Percentiles rank a stretch among this genome's conserved stretches.
These are phyloP conservation scores for Torulaspora delbrueckii DNA, from an alignment of 805 yeast species.

Conservation along the genomic window DNA sequence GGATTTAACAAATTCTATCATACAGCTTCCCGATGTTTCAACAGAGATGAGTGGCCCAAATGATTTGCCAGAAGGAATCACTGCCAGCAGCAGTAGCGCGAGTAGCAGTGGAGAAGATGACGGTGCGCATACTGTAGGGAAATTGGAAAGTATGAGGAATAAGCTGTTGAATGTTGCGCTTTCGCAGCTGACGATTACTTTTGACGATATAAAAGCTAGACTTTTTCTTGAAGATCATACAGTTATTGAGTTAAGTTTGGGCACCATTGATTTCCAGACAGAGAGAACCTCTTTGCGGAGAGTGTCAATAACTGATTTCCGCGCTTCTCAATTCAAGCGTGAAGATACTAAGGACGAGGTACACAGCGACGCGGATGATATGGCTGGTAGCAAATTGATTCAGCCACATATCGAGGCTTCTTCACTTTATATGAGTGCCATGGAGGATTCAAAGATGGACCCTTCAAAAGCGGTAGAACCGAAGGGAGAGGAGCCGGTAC, in stretches of 20 bases:
- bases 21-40: constrained; percentile 34
- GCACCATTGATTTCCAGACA: constrained; percentile 35
- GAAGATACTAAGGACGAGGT: neutral
- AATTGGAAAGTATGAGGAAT: constrained; percentile 53
- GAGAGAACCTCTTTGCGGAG: constrained; percentile 43
- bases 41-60: constrained; percentile 14
- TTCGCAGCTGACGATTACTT: constrained; percentile 50
- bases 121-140: constrained; percentile 13
- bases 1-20: constrained; percentile 56
- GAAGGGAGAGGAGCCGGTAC: neutral
- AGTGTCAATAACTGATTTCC: constrained; percentile 39
- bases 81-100: constrained; percentile 11
- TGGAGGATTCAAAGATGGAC: constrained; percentile 27
- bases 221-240: constrained; percentile 44
- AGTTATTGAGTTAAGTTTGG: constrained; percentile 32
- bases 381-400: constrained; percentile 49
- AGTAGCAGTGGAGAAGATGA: constrained; percentile 17
- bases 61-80: constrained; percentile 18
- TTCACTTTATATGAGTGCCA: constrained; percentile 79
- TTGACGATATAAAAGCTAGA: constrained; percentile 45
- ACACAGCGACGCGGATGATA: constrained; percentile 20
- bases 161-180: constrained; percentile 65
- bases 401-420: constrained; percentile 66
- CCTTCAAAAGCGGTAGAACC: constrained; percentile 4
- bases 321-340: constrained; percentile 41